Evolutionary conservation across 176 grass and related monocot genomes (phyloP).

Genomic region (Aegilops sharonensis): DNA sequence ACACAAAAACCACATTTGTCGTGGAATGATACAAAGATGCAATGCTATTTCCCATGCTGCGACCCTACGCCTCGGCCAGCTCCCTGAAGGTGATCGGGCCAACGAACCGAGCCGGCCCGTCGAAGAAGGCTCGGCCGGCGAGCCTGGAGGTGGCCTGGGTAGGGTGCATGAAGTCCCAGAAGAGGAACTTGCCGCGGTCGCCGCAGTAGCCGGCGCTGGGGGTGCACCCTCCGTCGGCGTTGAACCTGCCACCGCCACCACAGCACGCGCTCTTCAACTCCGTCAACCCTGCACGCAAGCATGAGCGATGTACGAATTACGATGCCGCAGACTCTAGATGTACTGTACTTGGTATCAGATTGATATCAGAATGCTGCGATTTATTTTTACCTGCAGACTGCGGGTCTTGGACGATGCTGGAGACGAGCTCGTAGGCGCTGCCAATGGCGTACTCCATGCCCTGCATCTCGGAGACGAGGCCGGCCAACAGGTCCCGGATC

Average conservation of each 20-base stretch:
- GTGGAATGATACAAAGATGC: constrained; percentile 7
- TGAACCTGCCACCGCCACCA: constrained; percentile 56
- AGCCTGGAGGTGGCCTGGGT: constrained; percentile 53
- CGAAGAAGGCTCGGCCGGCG: constrained; percentile 38
- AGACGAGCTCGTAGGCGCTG: constrained; percentile 52
- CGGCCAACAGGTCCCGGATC: constrained; percentile 29
- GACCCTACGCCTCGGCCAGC: constrained; percentile 32
- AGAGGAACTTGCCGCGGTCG: constrained; percentile 47
- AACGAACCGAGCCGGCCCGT: constrained; percentile 36
- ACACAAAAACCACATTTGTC: not conserved
- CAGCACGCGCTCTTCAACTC: constrained; percentile 74
- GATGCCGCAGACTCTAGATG: too few relatives aligned
- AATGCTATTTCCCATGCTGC: not conserved
- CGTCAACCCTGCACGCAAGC: constrained; percentile 32
- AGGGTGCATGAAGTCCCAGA: constrained; percentile 63
- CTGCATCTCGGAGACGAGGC: constrained; percentile 48
- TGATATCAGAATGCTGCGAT: not conserved
- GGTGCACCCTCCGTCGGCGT: constrained; percentile 48
- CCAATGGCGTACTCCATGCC: constrained; percentile 64
- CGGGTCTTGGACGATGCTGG: constrained; percentile 39
- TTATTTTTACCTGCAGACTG: constrained; percentile 29
- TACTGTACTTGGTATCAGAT: not conserved
- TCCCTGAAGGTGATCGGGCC: constrained; percentile 62
- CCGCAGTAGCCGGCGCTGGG: constrained; percentile 54
- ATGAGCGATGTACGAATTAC: too few relatives aligned